phyloP scores from a whole-genome alignment of 768 basidiomycete genomes.

The Suillus clintonianus region DNA sequence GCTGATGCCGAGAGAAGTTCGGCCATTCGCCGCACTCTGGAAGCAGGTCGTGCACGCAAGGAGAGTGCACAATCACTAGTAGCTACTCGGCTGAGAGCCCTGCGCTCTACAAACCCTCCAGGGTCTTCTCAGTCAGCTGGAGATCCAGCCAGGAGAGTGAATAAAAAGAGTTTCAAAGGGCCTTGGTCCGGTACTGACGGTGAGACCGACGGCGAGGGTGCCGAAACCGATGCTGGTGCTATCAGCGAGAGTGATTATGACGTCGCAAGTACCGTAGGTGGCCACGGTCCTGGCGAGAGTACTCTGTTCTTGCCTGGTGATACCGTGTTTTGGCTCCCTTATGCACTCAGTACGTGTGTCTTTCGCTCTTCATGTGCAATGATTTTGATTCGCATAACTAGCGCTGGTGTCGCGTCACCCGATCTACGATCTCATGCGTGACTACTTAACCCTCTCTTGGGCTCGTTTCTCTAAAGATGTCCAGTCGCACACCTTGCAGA shows the following conservation, averaged over 20 bases:
- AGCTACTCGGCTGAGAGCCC: slow-evolving; percentile 64
- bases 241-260: slow-evolving; percentile 89
- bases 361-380: slow-evolving; percentile 5
- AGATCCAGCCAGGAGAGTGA: slow-evolving; percentile 62
- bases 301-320: slow-evolving; percentile 87
- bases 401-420: slow-evolving; percentile 90
- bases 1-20: slow-evolving; percentile 85
- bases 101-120: slow-evolving; percentile 54
- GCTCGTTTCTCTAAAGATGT: slow-evolving; percentile 94
- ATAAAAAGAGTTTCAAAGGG: slow-evolving; percentile 61
- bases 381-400: slow-evolving; percentile 30
- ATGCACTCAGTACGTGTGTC: slow-evolving; percentile 73
- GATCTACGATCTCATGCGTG: slow-evolving; percentile 93
- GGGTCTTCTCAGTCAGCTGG: slow-evolving; percentile 42
- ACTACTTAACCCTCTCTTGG: slow-evolving; percentile 95
- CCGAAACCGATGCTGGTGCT: slow-evolving; percentile 65
- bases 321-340: slow-evolving; percentile 94
- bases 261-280: slow-evolving; percentile 69
- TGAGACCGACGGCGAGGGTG: slow-evolving; percentile 79
- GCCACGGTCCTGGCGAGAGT: slow-evolving; percentile 84
- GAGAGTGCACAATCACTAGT: slow-evolving; percentile 77
- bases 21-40: slow-evolving; percentile 82
- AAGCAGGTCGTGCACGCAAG: slow-evolving; percentile 75
- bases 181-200: slow-evolving; percentile 68
- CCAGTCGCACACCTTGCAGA: slow-evolving; percentile 88